Conservation (phyloP, 768 basidiomycete genomes). For the Termitomyces sp. region DNA sequence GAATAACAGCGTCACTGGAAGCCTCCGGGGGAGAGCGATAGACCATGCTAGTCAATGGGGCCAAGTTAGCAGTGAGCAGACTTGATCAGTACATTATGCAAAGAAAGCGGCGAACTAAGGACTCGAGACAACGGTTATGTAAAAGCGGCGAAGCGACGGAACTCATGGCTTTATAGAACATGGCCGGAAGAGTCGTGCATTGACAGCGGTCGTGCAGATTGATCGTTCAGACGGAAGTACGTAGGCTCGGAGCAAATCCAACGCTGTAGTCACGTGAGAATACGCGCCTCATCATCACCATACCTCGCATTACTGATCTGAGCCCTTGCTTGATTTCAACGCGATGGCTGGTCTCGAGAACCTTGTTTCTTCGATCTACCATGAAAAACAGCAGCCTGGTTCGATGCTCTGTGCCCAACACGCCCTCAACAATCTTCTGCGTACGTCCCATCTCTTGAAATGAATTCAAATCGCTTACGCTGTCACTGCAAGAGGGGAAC, state of each 20-base stretch:
- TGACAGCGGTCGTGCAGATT: neutral
- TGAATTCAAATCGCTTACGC: constrained; percentile 7
- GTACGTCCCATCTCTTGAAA: constrained; percentile 36
- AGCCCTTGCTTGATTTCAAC: neutral
- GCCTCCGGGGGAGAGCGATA: neutral
- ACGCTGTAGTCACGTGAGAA: neutral
- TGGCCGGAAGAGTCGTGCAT: neutral
- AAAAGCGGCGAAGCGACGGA: neutral
- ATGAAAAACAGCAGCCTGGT: constrained; percentile 71
- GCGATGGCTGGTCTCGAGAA: constrained; percentile 42
- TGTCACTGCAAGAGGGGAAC: constrained; percentile 30
- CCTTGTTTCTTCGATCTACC: constrained; percentile 59
- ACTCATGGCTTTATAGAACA: neutral
- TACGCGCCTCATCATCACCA: constrained; percentile 8
- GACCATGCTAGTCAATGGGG: neutral
- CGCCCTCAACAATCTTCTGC: constrained; percentile 75
- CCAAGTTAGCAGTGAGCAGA: neutral
- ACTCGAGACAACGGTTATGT: neutral
- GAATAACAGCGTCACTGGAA: neutral
- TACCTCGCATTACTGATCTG: no score
- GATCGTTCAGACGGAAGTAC: neutral
- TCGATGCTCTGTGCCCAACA: constrained; percentile 88
- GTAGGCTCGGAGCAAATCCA: neutral
- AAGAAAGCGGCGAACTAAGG: neutral
- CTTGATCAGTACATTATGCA: neutral